Conservation (phyloP, 176 grass and related monocot species). For the Hsuehochloa calcarea region DNA sequence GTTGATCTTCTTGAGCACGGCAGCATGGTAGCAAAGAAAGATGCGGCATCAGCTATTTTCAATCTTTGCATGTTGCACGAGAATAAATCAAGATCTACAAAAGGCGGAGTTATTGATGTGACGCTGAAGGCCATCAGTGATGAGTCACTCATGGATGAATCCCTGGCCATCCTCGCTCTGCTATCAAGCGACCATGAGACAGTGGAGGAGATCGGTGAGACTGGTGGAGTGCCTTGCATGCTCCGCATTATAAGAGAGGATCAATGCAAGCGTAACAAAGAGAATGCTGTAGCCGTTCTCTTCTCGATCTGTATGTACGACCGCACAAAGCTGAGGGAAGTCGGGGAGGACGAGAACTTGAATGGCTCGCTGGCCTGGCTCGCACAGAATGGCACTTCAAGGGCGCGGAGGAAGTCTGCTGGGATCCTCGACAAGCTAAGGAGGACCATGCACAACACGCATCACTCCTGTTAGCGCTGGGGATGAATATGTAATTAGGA, state of each 20-base stretch:
- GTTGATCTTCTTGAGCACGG: conserved; percentile 72
- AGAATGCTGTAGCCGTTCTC: conserved; percentile 67
- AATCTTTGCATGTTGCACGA: conserved; percentile 70
- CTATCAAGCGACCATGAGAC: conserved; percentile 58
- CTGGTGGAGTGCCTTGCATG: conserved; percentile 48
- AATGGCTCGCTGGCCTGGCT: conserved; percentile 54
- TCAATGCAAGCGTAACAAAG: conserved; percentile 61
- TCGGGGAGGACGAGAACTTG: conserved; percentile 51
- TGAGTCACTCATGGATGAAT: conserved; percentile 54
- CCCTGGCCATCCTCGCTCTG: conserved; percentile 61
- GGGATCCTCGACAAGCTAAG: conserved; percentile 73
- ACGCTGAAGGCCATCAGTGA: conserved; percentile 46
- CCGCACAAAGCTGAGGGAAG: conserved; percentile 50
- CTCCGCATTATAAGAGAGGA: conserved; percentile 58
- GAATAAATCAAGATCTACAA: conserved; percentile 62
- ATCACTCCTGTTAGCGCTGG: conserved; percentile 63
- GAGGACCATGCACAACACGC: conserved; percentile 36
- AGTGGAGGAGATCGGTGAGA: conserved; percentile 54
- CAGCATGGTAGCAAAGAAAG: conserved; percentile 59
- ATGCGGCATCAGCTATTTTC: conserved; percentile 71
- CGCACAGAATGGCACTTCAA: conserved; percentile 49
- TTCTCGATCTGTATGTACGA: conserved; percentile 62
- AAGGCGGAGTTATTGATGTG: conserved; percentile 52
- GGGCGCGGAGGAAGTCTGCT: conserved; percentile 53
- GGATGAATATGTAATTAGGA: conserved; percentile 6